A percentile compares a stretch with the other conserved stretches of the same genome.
phyloP scores from a whole-genome alignment of 306 rosid genomes.

The Styphnolobium japonicum region DNA sequence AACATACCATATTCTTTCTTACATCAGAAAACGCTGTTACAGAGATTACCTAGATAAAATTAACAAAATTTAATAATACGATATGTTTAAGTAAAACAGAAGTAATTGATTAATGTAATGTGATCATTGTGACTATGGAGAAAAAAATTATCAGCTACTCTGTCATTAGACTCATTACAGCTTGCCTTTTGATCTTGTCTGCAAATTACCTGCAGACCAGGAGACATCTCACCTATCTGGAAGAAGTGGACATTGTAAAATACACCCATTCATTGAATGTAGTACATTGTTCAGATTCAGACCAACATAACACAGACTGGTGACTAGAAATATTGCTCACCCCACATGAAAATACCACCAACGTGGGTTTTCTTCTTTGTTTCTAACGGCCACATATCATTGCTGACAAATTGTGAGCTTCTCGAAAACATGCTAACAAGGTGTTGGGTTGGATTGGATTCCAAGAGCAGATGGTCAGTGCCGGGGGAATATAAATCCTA shows the following conservation, averaged over 20 bases:
- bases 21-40: neutral
- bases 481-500: neutral
- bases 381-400: neutral
- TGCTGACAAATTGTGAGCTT: neutral
- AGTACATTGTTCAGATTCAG: conserved; percentile 14
- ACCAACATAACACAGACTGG: neutral
- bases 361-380: neutral
- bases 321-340: neutral
- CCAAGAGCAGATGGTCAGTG: neutral
- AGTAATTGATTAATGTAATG: neutral
- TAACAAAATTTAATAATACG: neutral
- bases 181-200: conserved; percentile 20
- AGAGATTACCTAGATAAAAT: neutral
- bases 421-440: neutral
- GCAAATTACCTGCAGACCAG: conserved; percentile 16
- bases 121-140: neutral
- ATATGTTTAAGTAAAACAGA: neutral
- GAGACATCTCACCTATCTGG: conserved; percentile 27
- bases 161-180: conserved; percentile 22
- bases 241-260: conserved; percentile 30
- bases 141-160: neutral
- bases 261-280: conserved; percentile 19
- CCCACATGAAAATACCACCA: neutral
- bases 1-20: neutral
- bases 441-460: neutral